These are phyloP conservation scores for Magnolia sinica DNA, from an alignment of 164 flowering plant species.

Conservation along the genomic window DNA sequence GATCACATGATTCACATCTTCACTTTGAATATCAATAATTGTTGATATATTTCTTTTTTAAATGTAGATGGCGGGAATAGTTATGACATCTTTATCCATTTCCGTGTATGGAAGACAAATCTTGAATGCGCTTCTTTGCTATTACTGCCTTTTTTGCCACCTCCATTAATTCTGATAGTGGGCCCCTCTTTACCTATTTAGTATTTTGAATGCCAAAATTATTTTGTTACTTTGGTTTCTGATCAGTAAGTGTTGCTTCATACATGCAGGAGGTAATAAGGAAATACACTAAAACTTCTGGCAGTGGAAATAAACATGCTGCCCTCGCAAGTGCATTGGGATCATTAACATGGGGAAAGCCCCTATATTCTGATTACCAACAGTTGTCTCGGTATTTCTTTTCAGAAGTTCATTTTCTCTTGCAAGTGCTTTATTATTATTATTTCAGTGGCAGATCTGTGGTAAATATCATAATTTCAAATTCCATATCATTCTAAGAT, in stretches of 20 bases:
- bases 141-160: neutral
- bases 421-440: neutral
- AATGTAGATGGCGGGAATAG: neutral
- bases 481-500: neutral
- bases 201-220: no score
- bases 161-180: no score
- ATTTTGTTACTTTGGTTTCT: neutral
- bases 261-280: constrained; percentile 69
- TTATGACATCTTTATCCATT: neutral
- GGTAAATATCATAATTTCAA: neutral
- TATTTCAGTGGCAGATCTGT: neutral
- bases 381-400: constrained; percentile 66
- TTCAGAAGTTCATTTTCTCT: neutral
- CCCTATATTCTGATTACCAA: constrained; percentile 64
- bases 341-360: constrained; percentile 83
- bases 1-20: no score
- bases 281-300: constrained; percentile 57
- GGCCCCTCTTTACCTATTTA: no score
- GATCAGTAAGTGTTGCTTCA: constrained; percentile 8
- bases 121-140: neutral
- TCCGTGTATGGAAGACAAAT: neutral
- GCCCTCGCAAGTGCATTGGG: constrained; percentile 88
- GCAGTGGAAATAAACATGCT: constrained; percentile 62
- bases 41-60: neutral
- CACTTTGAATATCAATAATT: no score